Percentiles rank a stretch among this genome's conserved stretches.
phyloP scores from a whole-genome alignment of 768 basidiomycete species.

The Infundibulicybe gibba region DNA sequence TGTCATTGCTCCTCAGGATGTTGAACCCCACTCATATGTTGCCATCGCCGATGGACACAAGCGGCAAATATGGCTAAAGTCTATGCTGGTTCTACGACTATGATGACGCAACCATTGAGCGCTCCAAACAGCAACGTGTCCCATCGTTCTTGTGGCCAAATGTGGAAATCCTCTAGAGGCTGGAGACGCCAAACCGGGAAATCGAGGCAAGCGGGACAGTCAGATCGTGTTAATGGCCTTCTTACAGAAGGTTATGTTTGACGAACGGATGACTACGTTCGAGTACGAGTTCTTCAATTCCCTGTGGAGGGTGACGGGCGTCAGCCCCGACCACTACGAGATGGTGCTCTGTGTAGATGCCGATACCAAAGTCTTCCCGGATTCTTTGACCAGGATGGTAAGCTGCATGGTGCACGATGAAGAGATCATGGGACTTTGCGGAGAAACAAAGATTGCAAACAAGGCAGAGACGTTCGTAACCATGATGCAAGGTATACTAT shows the following conservation, averaged over 20 bases:
- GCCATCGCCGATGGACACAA: constrained; percentile 99
- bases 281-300: constrained; percentile 99
- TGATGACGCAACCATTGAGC: constrained; percentile 85
- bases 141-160: constrained; percentile 94
- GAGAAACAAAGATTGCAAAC: constrained; percentile 99
- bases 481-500: constrained; percentile 93
- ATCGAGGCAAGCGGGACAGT: constrained; percentile 97
- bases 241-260: constrained; percentile 99
- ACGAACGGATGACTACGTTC: constrained; percentile 99
- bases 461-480: constrained; percentile 98
- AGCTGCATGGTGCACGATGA: constrained; percentile 95
- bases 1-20: constrained; percentile 72
- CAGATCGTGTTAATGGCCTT: constrained; percentile 98
- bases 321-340: constrained; percentile 95
- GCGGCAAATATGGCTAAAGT: constrained; percentile 99
- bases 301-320: constrained; percentile 91
- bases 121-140: constrained; percentile 96
- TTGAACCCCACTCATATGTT: constrained; percentile 93
- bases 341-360: constrained; percentile 95
- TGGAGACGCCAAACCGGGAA: constrained; percentile 92
- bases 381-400: constrained; percentile 93
- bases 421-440: constrained; percentile 99
- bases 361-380: constrained; percentile 98
- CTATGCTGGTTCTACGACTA: constrained; percentile 95
- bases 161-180: constrained; percentile 88